Evolutionary conservation across 2,329 filamentous ascomycete species (phyloP).

Genomic region (Byssochlamys sp.): DNA sequence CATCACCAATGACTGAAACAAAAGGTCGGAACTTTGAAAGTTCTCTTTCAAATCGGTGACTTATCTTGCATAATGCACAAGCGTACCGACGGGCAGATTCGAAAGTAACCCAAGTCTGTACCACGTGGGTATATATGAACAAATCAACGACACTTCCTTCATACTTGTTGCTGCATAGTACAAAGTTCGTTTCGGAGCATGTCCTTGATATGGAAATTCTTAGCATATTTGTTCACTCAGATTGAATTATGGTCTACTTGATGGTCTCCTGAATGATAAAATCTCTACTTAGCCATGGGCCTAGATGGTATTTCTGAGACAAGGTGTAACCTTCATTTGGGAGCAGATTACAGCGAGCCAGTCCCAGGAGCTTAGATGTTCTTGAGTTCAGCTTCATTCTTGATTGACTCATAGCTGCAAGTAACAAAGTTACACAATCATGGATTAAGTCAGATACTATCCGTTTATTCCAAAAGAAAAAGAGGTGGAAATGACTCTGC

Average conservation of each 20-base stretch:
- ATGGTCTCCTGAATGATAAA: not conserved
- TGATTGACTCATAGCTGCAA: no score
- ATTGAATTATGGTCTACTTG: not conserved
- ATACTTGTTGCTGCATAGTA: not conserved
- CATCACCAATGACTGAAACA: not conserved
- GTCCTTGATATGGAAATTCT: not conserved
- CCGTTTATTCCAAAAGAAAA: no score
- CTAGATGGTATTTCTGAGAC: no score
- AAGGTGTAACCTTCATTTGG: no score
- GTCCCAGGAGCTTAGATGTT: no score
- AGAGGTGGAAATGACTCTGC: no score
- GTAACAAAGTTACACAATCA: no score
- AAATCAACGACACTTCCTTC: not conserved
- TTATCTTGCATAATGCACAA: not conserved
- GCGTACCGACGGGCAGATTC: not conserved
- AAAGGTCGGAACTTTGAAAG: not conserved
- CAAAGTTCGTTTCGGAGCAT: not conserved
- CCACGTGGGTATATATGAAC: not conserved
- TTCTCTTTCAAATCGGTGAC: not conserved
- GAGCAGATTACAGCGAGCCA: no score
- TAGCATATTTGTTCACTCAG: not conserved
- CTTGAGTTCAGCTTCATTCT: no score
- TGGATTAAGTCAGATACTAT: no score
- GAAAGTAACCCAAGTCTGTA: not conserved
- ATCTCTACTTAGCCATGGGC: no score